Evolutionary conservation across 2,329 filamentous ascomycete species (phyloP).

Genomic region (Pseudomassariella vexata): DNA sequence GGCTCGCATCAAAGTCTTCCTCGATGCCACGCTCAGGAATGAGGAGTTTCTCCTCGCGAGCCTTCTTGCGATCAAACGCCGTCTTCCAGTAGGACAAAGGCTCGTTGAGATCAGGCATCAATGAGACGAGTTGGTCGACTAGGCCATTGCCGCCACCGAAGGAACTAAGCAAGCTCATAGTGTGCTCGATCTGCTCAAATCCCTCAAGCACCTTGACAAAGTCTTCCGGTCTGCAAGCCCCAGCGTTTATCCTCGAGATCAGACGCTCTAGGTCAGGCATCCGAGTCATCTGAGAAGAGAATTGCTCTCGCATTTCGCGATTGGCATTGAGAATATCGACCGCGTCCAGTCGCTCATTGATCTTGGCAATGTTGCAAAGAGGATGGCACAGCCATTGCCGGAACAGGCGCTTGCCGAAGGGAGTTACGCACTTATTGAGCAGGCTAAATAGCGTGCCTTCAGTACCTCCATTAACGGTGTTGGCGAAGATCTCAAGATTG

Average conservation of each 20-base stretch:
- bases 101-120: constrained; percentile 78
- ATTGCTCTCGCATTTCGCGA: constrained; percentile 72
- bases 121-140: constrained; percentile 73
- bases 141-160: constrained; percentile 75
- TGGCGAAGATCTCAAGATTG: constrained; percentile 96
- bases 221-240: constrained; percentile 82
- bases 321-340: constrained; percentile 90
- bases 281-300: constrained; percentile 80
- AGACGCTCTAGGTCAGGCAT: constrained; percentile 92
- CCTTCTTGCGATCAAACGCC: constrained; percentile 80
- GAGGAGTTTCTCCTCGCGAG: constrained; percentile 72
- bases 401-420: constrained; percentile 93
- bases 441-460: constrained; percentile 88
- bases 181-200: constrained; percentile 97
- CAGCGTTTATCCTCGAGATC: constrained; percentile 90
- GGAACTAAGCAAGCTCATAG: constrained; percentile 70
- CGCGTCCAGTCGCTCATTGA: constrained; percentile 87
- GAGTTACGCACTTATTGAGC: constrained; percentile 90
- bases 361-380: constrained; percentile 75
- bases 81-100: constrained; percentile 81
- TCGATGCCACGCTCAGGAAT: constrained; percentile 85
- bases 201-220: constrained; percentile 92
- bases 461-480: constrained; percentile 77
- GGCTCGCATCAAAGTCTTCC: constrained; percentile 83
- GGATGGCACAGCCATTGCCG: constrained; percentile 97